phyloP scores from a whole-genome alignment of 495 filamentous ascomycete genomes.

The Aspergillus leporis region DNA sequence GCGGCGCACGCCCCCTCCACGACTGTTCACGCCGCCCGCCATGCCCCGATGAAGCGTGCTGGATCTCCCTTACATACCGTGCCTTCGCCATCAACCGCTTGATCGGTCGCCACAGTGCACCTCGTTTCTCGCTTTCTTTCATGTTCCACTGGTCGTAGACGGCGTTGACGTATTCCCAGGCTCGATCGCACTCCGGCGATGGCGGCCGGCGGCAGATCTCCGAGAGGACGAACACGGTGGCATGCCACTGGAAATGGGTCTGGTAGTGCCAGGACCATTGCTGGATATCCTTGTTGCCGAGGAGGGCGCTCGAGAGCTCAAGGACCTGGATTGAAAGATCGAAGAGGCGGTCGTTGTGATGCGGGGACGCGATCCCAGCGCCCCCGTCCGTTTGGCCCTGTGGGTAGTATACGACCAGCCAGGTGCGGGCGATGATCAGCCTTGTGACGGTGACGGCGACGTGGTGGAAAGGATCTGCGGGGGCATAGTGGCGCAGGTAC shows the following conservation, averaged over 20 bases:
- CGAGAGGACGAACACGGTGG: constrained; percentile 54
- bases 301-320: constrained; percentile 55
- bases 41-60: not conserved
- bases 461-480: constrained; percentile 35
- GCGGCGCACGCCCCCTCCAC: too few relatives aligned
- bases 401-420: constrained; percentile 29
- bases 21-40: too few relatives aligned
- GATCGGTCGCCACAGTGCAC: constrained; percentile 52
- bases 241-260: constrained; percentile 63
- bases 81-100: constrained; percentile 52
- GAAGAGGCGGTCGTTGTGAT: constrained; percentile 25
- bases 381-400: constrained; percentile 5
- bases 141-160: constrained; percentile 42
- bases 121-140: constrained; percentile 34
- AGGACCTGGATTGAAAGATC: constrained; percentile 48
- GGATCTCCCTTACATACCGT: constrained; percentile 20
- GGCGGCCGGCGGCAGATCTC: constrained; percentile 51
- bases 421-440: constrained; percentile 20
- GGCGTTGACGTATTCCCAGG: constrained; percentile 55
- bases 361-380: too few relatives aligned
- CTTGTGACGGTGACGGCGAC: constrained; percentile 28
- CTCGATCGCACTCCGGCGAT: constrained; percentile 52
- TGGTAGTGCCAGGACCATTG: constrained; percentile 63
- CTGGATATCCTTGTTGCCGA: constrained; percentile 43
- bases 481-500: constrained; percentile 40